These are phyloP conservation scores for Beauveria rudraprayagi DNA, from an alignment of 2,329 filamentous ascomycete genomes.

Conservation along the genomic window DNA sequence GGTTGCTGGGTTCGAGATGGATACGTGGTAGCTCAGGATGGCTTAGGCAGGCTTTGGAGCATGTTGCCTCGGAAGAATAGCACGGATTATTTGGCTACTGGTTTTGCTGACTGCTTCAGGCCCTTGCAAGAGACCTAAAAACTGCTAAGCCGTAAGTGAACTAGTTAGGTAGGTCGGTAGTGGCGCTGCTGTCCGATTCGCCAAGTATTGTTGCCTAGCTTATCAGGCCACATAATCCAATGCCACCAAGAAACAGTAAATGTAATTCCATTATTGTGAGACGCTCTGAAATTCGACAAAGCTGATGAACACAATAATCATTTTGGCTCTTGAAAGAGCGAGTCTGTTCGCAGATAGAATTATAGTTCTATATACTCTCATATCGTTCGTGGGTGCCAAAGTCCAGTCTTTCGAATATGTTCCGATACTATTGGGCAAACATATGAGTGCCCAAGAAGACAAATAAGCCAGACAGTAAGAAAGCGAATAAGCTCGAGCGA, in stretches of 20 bases:
- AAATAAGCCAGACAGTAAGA: slow-evolving; percentile 11
- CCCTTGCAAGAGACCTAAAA: background rate
- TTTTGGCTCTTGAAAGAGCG: background rate
- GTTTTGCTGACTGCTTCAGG: background rate
- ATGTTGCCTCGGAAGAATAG: slow-evolving; percentile 9
- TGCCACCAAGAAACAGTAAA: background rate
- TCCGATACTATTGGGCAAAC: slow-evolving; percentile 27
- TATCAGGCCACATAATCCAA: background rate
- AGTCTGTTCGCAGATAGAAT: background rate
- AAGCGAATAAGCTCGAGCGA: background rate
- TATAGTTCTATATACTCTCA: background rate
- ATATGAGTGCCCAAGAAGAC: slow-evolving; percentile 19
- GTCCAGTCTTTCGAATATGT: slow-evolving; percentile 14
- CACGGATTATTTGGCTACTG: slow-evolving; percentile 8
- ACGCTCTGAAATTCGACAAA: background rate
- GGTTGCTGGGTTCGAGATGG: background rate
- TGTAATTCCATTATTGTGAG: background rate
- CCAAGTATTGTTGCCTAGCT: background rate
- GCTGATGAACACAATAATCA: background rate
- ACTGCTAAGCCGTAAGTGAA: too few species aligned
- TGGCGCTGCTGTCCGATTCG: background rate
- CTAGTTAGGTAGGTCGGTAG: too few species aligned
- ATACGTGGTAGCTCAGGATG: slow-evolving; percentile 6
- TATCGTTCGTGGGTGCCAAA: background rate
- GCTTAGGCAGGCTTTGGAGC: background rate